Evolutionary conservation across 495 filamentous ascomycete species (phyloP), one percentile per base, ranked within the genome.

Genomic region (Massariosphaeria phaeospora): DNA sequence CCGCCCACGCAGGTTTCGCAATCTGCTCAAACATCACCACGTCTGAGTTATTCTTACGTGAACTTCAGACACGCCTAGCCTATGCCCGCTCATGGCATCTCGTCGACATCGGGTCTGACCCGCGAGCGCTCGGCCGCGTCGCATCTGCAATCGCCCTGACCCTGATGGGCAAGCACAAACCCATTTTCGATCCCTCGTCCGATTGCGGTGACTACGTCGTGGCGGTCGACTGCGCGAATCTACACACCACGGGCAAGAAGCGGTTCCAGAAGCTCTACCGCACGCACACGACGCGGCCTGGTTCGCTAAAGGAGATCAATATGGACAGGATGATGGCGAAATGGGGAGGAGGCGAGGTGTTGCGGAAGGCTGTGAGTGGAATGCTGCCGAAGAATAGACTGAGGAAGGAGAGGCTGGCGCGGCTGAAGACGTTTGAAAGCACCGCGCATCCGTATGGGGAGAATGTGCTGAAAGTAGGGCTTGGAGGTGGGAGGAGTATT

Each of bases 121-220:
- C 65, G 21, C 67, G 67, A 4, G 77, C 87, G 17, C 84, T 97
- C 24, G 93, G 93, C 49, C 90, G 93, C 13, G 78, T 99, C 26
- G 93, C 93, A 46, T 88, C 87, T 40, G 84, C 84, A 50, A 97
- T 99, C 70, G 91, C 93, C 61, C 78, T 85, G 55, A 76, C 86
- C 53, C 83, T 99, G 21, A 97, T 97, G 93, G 93, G 93, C 72
- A 99, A 99, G 78, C 84, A 97, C 79, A 99, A 99, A 73, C 93
- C 93, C 12, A 97, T 95, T 74, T 98, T 83, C 73, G 88, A 97
- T 70, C 94, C 67, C 17, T 81, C 84, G 54, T 95, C 93, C 49
- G 93, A 98, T 78, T 97, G 94, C 79, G 93, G 93, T 52, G 93
- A 98, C 81, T 98, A 98, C 70, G 91, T 98, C 4, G 93, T 98